These are phyloP conservation scores for Vaccinium corymbosum DNA, from an alignment of 148 eudicot species.

Conservation along the genomic window DNA sequence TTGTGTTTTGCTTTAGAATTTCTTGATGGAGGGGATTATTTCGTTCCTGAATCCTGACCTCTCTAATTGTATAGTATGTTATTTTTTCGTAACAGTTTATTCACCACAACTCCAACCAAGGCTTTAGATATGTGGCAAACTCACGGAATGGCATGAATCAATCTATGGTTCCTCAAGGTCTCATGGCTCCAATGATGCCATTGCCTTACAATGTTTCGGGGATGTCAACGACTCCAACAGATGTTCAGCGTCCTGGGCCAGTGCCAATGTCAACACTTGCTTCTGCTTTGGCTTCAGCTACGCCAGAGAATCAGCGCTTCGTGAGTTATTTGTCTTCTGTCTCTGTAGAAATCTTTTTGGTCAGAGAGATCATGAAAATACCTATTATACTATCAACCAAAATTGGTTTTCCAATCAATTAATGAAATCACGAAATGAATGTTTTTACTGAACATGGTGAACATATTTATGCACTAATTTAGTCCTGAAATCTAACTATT, in stretches of 20 bases:
- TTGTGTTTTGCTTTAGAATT: neutral
- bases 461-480: neutral
- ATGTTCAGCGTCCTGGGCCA: slow-evolving; percentile 25
- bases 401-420: neutral
- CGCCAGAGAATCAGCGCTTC: slow-evolving; percentile 47
- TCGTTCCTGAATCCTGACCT: neutral
- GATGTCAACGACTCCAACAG: slow-evolving; percentile 16
- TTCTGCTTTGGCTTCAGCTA: slow-evolving; percentile 48
- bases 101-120: slow-evolving; percentile 40
- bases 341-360: neutral
- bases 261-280: slow-evolving; percentile 36
- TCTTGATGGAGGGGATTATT: neutral
- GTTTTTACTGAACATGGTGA: neutral
- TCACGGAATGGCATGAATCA: slow-evolving; percentile 25
- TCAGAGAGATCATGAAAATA: slow-evolving; percentile 28
- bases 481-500: neutral
- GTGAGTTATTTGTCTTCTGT: slow-evolving; percentile 28
- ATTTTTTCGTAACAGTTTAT: slow-evolving; percentile 16
- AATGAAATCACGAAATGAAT: neutral
- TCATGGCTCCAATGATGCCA: slow-evolving; percentile 28
- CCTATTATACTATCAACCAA: neutral
- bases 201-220: slow-evolving; percentile 32
- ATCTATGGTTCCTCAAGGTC: slow-evolving; percentile 32
- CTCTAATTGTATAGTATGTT: neutral
- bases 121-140: slow-evolving; percentile 31